Evolutionary conservation across 768 basidiomycete species (phyloP).

Genomic region (Agrocybe pediades): DNA sequence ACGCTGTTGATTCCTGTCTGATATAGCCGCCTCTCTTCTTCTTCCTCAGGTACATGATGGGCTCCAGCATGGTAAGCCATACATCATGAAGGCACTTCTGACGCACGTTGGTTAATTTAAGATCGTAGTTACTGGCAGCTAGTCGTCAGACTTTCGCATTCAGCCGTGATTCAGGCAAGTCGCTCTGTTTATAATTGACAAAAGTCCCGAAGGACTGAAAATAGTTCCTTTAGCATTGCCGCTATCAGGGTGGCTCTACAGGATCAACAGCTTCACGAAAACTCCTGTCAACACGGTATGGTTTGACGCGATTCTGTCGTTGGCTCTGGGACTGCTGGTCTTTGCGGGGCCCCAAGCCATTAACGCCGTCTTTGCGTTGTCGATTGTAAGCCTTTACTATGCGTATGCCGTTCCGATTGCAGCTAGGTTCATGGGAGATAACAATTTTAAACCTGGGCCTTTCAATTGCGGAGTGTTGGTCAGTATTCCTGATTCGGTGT

Average conservation of each 20-base stretch:
- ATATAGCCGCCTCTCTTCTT: background rate
- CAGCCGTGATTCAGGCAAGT: conserved; percentile 58
- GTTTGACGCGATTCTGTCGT: conserved; percentile 45
- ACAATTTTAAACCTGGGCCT: conserved; percentile 57
- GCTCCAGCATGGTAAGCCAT: conserved; percentile 50
- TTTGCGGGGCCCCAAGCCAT: conserved; percentile 64
- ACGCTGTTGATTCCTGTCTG: background rate
- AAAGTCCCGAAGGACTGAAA: background rate
- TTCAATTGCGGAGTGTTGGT: conserved; percentile 48
- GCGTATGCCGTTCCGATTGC: conserved; percentile 58
- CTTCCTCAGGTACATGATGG: conserved; percentile 52
- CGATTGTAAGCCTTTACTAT: conserved; percentile 45
- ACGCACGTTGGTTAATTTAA: background rate
- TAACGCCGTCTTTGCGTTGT: conserved; percentile 57
- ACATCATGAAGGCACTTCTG: background rate
- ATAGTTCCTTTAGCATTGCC: conserved; percentile 46
- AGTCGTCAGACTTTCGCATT: conserved; percentile 72
- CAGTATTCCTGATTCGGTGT: conserved; percentile 8
- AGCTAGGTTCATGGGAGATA: conserved; percentile 47
- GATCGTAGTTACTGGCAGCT: conserved; percentile 26
- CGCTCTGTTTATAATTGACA: background rate
- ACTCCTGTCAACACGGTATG: conserved; percentile 68
- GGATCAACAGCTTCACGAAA: conserved; percentile 53
- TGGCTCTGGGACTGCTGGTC: conserved; percentile 56
- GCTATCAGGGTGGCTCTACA: conserved; percentile 61